Evolutionary conservation across 768 basidiomycete species (phyloP), one percentile per base, ranked within the genome.

Genomic region (Boletus edulis): DNA sequence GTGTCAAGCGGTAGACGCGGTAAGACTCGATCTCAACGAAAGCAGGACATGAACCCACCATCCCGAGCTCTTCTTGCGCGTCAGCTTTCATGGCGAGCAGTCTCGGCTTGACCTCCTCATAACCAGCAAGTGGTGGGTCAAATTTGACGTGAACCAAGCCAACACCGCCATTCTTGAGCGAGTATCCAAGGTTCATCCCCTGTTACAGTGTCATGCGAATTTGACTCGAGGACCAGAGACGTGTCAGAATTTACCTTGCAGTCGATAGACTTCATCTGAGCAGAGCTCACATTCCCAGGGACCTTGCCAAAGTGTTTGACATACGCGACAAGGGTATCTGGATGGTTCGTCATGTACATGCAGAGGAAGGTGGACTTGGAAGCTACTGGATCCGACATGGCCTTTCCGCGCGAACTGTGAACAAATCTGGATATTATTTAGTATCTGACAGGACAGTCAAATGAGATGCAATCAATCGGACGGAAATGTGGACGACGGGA

Each of bases 291-390:
- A 27, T 66, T 63, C 38, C 73, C 73, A 29, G 79, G 77, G 12
- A 90, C 78, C 58, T 86, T 83, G 10, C 86, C 89, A 62, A 78
- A 89, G 78, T 86, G 81, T 59, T 85, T 88, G 40, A 87, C 88
- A 61, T 91, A 94, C 4, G 88, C 88, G 35, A 93, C 88, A 60
- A 93, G 75, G 2, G 91, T 92, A 65, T 92, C 90, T 0, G 87
- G 87, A 63, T 92, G 91, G 57, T 75, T 83, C 31, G 81, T 85
- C 91, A 92, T 93, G 75, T 93, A 94, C 81, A 84, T 87, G 67
- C 82, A 81, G 41, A 93, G 77, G 67, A 91, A 94, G 2, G 74
- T 76, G 18, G 89, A 89, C 62, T 86, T 88, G 12, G 83, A 82
- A 13, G 86, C 86, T 0, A 91, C 88, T 10, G 88, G 81, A 65